Evolutionary conservation across 2,329 filamentous ascomycete species (phyloP).

Genomic region (Colletotrichum australisinense): DNA sequence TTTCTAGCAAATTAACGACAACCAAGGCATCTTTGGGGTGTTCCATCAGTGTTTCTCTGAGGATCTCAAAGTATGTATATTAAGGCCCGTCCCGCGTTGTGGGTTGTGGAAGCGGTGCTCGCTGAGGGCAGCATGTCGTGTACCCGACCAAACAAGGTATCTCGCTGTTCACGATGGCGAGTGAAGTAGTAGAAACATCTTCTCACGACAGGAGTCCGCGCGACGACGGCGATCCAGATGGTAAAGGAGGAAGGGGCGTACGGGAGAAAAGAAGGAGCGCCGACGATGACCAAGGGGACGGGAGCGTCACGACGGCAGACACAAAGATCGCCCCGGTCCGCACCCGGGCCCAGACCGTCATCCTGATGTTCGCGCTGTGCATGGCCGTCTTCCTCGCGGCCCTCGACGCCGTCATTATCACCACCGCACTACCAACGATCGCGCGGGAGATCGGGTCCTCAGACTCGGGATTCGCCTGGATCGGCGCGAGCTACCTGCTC

Average conservation of each 20-base stretch:
- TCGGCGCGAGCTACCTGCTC: slow-evolving; percentile 79
- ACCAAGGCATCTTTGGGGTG: not conserved
- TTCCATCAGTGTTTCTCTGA: not conserved
- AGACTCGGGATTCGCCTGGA: slow-evolving; percentile 79
- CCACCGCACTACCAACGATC: slow-evolving; percentile 76
- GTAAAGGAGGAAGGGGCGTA: not conserved
- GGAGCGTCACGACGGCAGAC: slow-evolving; percentile 17
- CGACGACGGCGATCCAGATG: not conserved
- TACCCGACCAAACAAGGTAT: not conserved
- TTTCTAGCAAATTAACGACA: not conserved
- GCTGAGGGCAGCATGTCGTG: slow-evolving; percentile 5
- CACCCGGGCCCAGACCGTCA: slow-evolving; percentile 49
- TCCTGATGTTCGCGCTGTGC: slow-evolving; percentile 55
- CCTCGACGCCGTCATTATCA: slow-evolving; percentile 71
- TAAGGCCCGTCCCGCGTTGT: not conserved
- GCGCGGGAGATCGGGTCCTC: slow-evolving; percentile 70
- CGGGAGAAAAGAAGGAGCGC: not conserved
- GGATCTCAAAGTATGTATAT: slow-evolving; percentile 1
- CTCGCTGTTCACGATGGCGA: slow-evolving; percentile 1
- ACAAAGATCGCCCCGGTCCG: slow-evolving; percentile 39
- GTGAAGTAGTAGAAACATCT: slow-evolving; percentile 3
- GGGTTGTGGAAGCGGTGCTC: not conserved
- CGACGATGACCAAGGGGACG: slow-evolving; percentile 1
- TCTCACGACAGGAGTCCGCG: not conserved
- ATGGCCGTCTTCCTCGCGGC: slow-evolving; percentile 64